A percentile compares a stretch with the other conserved stretches of the same genome.
Evolutionary conservation across 2,329 filamentous ascomycete genomes (phyloP).

Genomic region (Davidsoniella eucalypti): DNA sequence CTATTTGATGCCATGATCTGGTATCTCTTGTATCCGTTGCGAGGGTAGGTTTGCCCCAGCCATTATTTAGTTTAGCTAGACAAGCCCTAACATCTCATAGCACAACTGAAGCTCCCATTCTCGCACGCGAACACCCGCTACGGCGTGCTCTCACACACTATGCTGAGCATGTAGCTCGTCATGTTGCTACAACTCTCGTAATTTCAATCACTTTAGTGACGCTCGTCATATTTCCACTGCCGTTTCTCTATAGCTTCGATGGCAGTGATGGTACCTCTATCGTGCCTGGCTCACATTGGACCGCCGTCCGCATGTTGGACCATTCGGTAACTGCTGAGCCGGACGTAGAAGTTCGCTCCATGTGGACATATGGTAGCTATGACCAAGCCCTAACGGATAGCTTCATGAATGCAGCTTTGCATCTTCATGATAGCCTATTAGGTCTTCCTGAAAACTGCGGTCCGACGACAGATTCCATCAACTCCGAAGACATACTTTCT

Average conservation of each 20-base stretch:
- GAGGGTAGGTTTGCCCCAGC: slow-evolving; percentile 41
- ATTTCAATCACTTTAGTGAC: slow-evolving; percentile 57
- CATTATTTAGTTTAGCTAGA: neutral
- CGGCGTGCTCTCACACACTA: slow-evolving; percentile 50
- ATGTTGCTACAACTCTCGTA: slow-evolving; percentile 59
- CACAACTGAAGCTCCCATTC: slow-evolving; percentile 56
- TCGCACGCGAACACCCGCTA: slow-evolving; percentile 48
- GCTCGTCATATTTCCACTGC: slow-evolving; percentile 55
- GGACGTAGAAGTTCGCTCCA: slow-evolving; percentile 66
- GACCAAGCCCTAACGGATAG: slow-evolving; percentile 56
- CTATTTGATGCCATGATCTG: slow-evolving; percentile 41
- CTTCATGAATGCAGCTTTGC: slow-evolving; percentile 48
- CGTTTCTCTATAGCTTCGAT: slow-evolving; percentile 58
- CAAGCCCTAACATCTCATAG: slow-evolving; percentile 24
- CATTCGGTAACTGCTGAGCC: slow-evolving; percentile 33
- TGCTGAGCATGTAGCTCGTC: slow-evolving; percentile 51
- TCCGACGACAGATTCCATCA: neutral
- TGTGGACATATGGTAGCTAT: slow-evolving; percentile 69
- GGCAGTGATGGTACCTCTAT: slow-evolving; percentile 55
- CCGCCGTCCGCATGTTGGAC: slow-evolving; percentile 48
- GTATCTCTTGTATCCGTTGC: slow-evolving; percentile 61
- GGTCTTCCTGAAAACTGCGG: slow-evolving; percentile 33
- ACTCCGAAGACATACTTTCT: slow-evolving; percentile 23
- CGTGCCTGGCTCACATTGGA: slow-evolving; percentile 68
- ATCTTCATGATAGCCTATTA: slow-evolving; percentile 53